phyloP scores from a whole-genome alignment of 768 basidiomycete species.

The Antrodiella citrinella region DNA sequence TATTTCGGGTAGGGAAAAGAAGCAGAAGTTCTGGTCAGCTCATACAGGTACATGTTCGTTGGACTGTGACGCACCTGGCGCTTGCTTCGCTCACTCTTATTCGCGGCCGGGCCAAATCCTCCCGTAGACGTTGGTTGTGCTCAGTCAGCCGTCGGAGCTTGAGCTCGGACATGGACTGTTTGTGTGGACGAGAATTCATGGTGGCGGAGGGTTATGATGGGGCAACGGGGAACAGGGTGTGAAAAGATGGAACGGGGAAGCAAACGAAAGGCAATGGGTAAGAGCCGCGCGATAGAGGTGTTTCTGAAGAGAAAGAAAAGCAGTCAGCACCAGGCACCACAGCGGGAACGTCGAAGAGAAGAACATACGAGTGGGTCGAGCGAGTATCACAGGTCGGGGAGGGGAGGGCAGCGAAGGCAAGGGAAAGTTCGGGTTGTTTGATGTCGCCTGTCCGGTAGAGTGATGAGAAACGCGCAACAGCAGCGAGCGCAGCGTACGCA shows the following conservation, averaged over 20 bases:
- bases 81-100: conserved; percentile 89
- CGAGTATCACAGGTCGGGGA: no score
- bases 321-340: neutral
- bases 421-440: neutral
- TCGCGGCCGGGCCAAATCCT: conserved; percentile 85
- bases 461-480: neutral
- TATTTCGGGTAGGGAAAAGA: neutral
- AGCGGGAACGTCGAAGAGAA: neutral
- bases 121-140: conserved; percentile 85
- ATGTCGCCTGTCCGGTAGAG: neutral
- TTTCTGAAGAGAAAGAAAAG: no score
- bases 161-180: conserved; percentile 97
- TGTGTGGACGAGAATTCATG: conserved; percentile 74
- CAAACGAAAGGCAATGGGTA: neutral
- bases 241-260: neutral
- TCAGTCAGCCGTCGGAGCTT: conserved; percentile 90
- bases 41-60: neutral
- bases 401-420: neutral
- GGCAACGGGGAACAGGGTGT: neutral
- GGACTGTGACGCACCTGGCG: conserved; percentile 50
- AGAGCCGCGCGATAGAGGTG: neutral
- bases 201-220: conserved; percentile 9
- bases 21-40: neutral
- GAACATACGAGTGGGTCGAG: neutral
- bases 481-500: no score